A percentile compares a stretch with the other conserved stretches of the same genome.
Evolutionary conservation across 305 asterid species (phyloP).

Genomic region (Solanum aculeatissimum): DNA sequence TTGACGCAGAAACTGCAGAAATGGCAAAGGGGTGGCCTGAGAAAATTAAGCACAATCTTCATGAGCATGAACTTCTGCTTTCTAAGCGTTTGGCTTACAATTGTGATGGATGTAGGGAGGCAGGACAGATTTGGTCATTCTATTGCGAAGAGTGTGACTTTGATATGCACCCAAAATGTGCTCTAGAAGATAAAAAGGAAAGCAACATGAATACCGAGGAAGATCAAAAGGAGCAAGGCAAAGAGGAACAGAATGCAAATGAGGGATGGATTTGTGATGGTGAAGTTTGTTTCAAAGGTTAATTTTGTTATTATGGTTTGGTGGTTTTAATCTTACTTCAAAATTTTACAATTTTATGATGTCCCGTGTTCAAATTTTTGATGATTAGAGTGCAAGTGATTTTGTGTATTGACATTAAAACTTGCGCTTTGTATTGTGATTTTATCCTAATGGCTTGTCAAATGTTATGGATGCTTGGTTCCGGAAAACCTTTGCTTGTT

Average conservation of each 20-base stretch:
- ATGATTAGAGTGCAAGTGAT: neutral
- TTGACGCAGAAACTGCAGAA: constrained; percentile 42
- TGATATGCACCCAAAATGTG: constrained; percentile 64
- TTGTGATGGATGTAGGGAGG: constrained; percentile 58
- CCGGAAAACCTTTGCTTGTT: neutral
- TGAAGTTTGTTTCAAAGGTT: constrained; percentile 29
- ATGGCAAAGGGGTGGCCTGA: constrained; percentile 72
- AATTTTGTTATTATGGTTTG: neutral
- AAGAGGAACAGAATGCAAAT: constrained; percentile 4
- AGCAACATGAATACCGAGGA: neutral
- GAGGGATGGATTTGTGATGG: constrained; percentile 55
- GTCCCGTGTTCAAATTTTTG: neutral
- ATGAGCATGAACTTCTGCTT: constrained; percentile 60
- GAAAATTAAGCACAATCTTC: constrained; percentile 25
- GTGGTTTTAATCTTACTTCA: neutral
- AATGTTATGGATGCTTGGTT: neutral
- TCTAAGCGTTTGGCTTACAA: constrained; percentile 22
- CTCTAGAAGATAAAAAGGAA: constrained; percentile 19
- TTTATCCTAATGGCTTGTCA: neutral
- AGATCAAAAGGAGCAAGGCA: neutral
- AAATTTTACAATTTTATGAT: neutral
- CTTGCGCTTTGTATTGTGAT: neutral
- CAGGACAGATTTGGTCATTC: constrained; percentile 59
- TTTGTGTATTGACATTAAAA: neutral
- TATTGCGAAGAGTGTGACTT: constrained; percentile 61